Percentiles rank a stretch among this genome's conserved stretches.
phyloP scores from a whole-genome alignment of 2,329 filamentous ascomycete genomes.

The Cladosporium sp. region DNA sequence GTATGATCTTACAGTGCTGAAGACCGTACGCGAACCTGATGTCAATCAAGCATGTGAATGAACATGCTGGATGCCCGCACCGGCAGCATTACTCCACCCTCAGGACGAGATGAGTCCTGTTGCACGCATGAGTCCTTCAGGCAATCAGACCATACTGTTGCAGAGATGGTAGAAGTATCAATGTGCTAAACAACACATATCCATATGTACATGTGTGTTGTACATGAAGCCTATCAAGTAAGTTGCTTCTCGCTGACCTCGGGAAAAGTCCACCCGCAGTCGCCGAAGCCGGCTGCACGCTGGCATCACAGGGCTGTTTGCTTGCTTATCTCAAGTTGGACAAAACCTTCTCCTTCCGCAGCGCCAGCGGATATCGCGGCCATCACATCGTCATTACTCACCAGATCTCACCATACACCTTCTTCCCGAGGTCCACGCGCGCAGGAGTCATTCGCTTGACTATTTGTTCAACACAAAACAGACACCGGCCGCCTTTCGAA shows the following conservation, averaged over 20 bases:
- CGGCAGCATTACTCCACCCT: too few relatives aligned
- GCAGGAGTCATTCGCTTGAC: slow-evolving; percentile 11
- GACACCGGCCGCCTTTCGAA: background rate
- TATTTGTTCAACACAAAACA: background rate
- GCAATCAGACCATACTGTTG: too few relatives aligned
- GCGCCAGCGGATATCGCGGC: background rate
- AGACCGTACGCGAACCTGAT: too few relatives aligned
- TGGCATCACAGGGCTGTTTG: background rate
- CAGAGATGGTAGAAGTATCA: too few relatives aligned
- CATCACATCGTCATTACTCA: slow-evolving; percentile 6
- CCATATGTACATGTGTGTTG: background rate
- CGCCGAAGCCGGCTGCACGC: background rate
- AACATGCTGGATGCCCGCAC: too few relatives aligned
- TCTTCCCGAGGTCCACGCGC: background rate
- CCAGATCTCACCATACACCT: background rate
- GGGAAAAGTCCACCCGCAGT: background rate
- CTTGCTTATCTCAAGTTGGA: background rate
- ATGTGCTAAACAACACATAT: too few relatives aligned
- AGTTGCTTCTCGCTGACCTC: background rate
- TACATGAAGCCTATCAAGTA: background rate
- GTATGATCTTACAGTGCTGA: too few relatives aligned
- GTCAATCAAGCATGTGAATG: too few relatives aligned
- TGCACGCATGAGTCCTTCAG: too few relatives aligned
- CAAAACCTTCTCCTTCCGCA: slow-evolving; percentile 10
- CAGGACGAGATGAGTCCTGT: too few relatives aligned